Evolutionary conservation across 768 basidiomycete genomes (phyloP), one percentile per base, ranked within the genome.

Genomic region (Saitozyma podzolica): DNA sequence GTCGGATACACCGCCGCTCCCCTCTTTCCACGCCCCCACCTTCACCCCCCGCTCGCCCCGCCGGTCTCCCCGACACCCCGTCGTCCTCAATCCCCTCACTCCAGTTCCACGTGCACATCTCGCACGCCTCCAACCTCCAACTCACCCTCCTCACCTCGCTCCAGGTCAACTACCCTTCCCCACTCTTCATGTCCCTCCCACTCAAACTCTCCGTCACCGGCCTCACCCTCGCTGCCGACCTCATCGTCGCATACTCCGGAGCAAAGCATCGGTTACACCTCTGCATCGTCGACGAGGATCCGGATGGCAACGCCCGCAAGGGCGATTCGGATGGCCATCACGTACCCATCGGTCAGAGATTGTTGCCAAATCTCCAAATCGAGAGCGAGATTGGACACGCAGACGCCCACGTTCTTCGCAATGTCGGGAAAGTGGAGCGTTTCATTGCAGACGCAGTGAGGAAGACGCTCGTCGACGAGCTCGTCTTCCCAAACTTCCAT

Each of bases 371-470:
- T 11, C 91, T 96, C 49, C 85, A 87, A 69, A 94, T 98, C 79
- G 95, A 98, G 80, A 92, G 90, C 73, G 94, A 97, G 82, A 95
- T 98, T 55, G 95, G 95, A 3, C 91, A 97, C 86, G 47, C 86
- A 88, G 73, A 86, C 86, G 81, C 93, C 87, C 86, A 99, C 87
- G 63, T 94, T 89, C 9, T 86, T 78, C 75, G 87, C 84, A 82
- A 95, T 86, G 80, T 96, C 86, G 60, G 86, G 83, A 78, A 97
- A 92, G 82, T 98, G 88, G 75, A 98, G 80, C 84, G 88, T 41
- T 97, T 97, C 79, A 92, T 98, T 55, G 89, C 93, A 77, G 93
- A 98, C 77, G 93, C 96, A 49, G 92, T 98, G 58, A 94, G 88
- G 82, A 99, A 99, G 52, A 96, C 95, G 29, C 81, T 99, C 50